These are phyloP conservation scores for Colletotrichum tropicicola DNA, from an alignment of 2,329 filamentous ascomycete genomes.

Conservation along the genomic window DNA sequence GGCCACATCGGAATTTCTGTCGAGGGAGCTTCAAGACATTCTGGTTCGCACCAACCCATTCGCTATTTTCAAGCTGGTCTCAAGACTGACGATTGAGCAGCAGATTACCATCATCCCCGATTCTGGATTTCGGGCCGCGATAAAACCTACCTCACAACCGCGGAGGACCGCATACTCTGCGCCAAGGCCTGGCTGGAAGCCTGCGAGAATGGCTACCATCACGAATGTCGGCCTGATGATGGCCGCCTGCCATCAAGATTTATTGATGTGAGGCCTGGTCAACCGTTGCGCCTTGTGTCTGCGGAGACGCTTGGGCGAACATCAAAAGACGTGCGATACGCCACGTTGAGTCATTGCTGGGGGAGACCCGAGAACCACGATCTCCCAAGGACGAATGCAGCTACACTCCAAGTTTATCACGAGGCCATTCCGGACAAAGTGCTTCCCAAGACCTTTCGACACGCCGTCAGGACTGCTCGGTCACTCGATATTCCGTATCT, in stretches of 20 bases:
- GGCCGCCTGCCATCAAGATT: background rate
- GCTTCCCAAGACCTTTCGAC: background rate
- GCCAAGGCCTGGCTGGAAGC: background rate
- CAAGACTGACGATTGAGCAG: background rate
- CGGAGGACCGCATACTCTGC: background rate
- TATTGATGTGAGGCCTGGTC: background rate
- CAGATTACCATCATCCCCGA: background rate
- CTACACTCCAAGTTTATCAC: background rate
- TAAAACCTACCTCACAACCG: background rate
- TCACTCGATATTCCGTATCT: background rate
- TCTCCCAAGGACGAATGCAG: background rate
- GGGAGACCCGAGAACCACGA: background rate
- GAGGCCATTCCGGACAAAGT: background rate
- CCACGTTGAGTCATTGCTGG: slow-evolving; percentile 5
- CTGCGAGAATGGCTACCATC: background rate
- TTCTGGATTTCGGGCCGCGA: background rate
- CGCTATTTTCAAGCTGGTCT: background rate
- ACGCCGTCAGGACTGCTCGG: background rate
- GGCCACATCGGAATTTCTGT: background rate
- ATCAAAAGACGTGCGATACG: background rate
- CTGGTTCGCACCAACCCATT: background rate
- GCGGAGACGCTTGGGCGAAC: background rate
- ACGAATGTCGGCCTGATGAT: background rate
- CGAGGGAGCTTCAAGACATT: background rate
- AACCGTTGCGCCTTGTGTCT: background rate